Evolutionary conservation across 495 filamentous ascomycete genomes (phyloP).

Genomic region (Pyrenula aspistea): DNA sequence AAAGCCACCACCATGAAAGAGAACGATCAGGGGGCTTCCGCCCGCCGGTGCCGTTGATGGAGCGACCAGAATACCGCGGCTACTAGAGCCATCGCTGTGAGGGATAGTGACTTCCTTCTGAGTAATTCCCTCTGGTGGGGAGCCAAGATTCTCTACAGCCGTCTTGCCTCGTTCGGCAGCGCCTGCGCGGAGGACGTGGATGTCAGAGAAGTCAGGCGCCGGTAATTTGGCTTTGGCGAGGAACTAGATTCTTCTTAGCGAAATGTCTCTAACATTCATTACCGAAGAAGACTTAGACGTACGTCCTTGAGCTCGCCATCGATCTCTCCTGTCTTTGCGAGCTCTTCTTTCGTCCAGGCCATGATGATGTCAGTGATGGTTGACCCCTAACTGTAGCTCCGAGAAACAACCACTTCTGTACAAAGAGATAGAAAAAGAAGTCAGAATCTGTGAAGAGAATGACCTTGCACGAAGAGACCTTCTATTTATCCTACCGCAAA

Average conservation of each 20-base stretch:
- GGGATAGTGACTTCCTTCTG: not conserved
- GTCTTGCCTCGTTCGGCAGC: not conserved
- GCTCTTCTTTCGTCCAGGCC: not conserved
- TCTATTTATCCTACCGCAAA: too few species aligned
- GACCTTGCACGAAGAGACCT: too few species aligned
- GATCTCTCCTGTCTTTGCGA: not conserved
- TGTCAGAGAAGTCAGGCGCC: not conserved
- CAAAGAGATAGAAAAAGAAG: too few species aligned
- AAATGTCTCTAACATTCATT: too few species aligned
- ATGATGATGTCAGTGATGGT: not conserved
- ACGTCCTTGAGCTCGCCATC: not conserved
- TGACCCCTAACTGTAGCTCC: too few species aligned
- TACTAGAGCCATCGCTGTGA: not conserved
- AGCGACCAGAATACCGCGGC: constrained; percentile 4
- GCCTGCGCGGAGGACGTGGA: not conserved
- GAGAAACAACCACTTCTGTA: too few species aligned
- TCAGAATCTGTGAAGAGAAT: too few species aligned
- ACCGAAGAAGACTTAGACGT: not conserved
- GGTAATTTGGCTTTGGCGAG: not conserved
- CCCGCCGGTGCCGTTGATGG: constrained; percentile 13
- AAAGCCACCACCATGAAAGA: constrained; percentile 33
- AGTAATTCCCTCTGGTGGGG: not conserved
- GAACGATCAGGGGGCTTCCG: constrained; percentile 27
- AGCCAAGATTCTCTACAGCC: not conserved
- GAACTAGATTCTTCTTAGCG: not conserved